These are phyloP conservation scores for Colletotrichum lini DNA, from an alignment of 2,329 filamentous ascomycete genomes.

Conservation along the genomic window DNA sequence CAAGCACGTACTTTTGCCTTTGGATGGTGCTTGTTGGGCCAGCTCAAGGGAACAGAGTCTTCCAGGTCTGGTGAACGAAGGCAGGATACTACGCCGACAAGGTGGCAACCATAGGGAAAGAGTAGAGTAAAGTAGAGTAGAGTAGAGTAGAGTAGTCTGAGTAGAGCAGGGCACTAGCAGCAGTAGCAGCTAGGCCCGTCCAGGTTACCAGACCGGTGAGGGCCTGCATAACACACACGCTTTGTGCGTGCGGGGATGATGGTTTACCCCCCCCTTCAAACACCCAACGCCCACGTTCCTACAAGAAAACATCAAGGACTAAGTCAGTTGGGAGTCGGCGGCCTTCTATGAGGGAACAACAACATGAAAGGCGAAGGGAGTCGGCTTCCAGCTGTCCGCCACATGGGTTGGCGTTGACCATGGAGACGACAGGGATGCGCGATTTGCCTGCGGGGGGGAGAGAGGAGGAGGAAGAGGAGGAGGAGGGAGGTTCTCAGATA, in stretches of 20 bases:
- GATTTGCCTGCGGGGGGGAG: background rate
- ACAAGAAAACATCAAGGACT: no score
- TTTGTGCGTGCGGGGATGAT: background rate
- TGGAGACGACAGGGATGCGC: slow-evolving; percentile 10
- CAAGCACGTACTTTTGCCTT: background rate
- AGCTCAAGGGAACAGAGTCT: no score
- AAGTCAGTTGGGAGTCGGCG: background rate
- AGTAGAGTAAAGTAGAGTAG: no score
- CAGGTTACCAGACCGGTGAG: background rate
- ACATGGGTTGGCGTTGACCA: background rate
- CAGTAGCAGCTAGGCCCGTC: no score
- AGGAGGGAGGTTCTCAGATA: background rate
- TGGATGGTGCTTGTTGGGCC: background rate
- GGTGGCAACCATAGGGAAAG: no score
- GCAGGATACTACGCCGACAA: no score
- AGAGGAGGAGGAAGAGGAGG: no score
- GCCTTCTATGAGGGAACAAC: background rate
- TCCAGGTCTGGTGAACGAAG: no score
- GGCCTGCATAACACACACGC: no score
- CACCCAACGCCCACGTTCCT: background rate
- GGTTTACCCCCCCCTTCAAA: no score
- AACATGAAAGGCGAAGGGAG: background rate
- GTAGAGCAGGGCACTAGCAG: no score
- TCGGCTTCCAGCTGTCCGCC: background rate
- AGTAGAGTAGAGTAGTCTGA: no score